Base-by-base conservation (phyloP, 1,139 yeast genomes). In the Torulaspora globosa region DNA sequence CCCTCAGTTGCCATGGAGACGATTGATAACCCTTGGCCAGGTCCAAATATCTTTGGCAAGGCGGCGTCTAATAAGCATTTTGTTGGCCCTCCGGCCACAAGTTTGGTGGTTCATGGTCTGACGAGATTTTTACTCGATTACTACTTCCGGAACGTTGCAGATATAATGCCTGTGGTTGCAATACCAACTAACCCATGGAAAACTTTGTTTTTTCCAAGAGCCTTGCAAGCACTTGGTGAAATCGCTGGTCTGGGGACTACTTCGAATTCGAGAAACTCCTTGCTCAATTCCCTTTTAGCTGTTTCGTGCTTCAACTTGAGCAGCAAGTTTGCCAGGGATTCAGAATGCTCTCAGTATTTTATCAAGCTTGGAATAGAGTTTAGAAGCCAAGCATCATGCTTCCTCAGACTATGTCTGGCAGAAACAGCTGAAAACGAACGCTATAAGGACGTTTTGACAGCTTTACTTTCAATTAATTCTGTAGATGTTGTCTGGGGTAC, bases 401-500 rank as follows among this genome's bases (percentile, higher is more conserved):
- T 83, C 63, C 74, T 87, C 39, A 78, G 78, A 51, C 72, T 74
- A 46, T 83, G 94, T 73, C 81, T 40, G 68, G 74, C 42, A 36
- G 51, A 46, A 30, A 64, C 63, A 6, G 64, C 72, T 4, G 56
- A 66, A 19, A 70, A 72, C 38, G 94, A 85, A 56, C 83, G 84
- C 61, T 87, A 87, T 63, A 87, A 88, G 61, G 96, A 88, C 61
- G 86, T 87, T 5, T 67, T 88, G 30, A 84, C 89, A 42, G 94
- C 95, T 0, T 82, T 87, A 16, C 73, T 88, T 68, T 82, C 94
- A 2, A 86, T 88, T 95, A 86, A 83, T 41, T 81, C 90, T 18
- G 87, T 88, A 46, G 96, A 88, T 67, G 82, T 86, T 47, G 92
- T 86, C 7, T 84, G 95, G 86, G 96, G 96, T 1, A 83, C 94